phyloP scores from a whole-genome alignment of 345 rosid species.

The Corchorus capsularis region DNA sequence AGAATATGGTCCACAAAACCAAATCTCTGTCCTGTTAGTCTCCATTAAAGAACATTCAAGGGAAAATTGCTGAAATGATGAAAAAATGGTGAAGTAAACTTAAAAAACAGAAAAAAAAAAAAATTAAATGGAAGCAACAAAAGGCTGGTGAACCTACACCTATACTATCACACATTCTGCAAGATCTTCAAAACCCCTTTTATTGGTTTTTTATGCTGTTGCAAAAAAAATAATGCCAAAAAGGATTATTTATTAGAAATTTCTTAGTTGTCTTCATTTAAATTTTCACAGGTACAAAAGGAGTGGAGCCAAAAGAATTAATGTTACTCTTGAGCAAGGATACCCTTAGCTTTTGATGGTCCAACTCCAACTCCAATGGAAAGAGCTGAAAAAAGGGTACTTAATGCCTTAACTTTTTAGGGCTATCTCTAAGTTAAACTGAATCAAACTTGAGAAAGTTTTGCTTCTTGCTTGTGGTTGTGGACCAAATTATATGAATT shows the following conservation, averaged over 20 bases:
- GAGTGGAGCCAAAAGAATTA: conserved; percentile 20
- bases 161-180: conserved; percentile 16
- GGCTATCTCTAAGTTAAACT: conserved; percentile 1
- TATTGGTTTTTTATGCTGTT: neutral
- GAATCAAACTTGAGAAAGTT: conserved; percentile 6
- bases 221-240: neutral
- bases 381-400: neutral
- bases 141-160: conserved; percentile 14
- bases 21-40: neutral
- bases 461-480: conserved; percentile 22
- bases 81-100: neutral
- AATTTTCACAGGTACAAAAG: conserved; percentile 11
- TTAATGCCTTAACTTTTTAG: conserved; percentile 1
- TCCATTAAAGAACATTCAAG: neutral
- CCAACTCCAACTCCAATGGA: neutral
- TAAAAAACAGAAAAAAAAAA: neutral
- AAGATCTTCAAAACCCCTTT: conserved; percentile 4
- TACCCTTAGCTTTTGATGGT: neutral
- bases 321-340: conserved; percentile 7
- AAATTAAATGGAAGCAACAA: conserved; percentile 20
- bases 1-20: neutral
- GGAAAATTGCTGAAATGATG: too few relatives aligned
- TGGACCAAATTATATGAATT: conserved; percentile 19
- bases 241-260: neutral
- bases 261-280: conserved; percentile 21